phyloP scores from a whole-genome alignment of 176 grass and related monocot genomes.

The Musa troglodytarum region DNA sequence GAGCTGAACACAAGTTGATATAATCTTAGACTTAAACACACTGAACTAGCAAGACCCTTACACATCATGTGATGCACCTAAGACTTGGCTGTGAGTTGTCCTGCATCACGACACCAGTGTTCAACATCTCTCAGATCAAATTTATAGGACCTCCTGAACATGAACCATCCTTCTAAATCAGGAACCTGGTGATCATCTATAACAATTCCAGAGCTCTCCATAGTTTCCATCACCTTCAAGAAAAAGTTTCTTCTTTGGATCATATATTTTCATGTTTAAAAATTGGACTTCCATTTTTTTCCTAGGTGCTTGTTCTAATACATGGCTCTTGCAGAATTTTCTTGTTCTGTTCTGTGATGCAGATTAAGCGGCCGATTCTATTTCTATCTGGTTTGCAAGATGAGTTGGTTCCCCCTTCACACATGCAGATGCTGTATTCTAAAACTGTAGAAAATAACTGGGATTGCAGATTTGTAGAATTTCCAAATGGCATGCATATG shows the following conservation, averaged over 20 bases:
- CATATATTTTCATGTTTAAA: neutral
- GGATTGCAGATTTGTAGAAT: slow-evolving; percentile 78
- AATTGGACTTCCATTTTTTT: neutral
- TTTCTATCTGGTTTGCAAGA: slow-evolving; percentile 96
- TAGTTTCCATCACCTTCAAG: neutral
- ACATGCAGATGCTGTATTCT: slow-evolving; percentile 72
- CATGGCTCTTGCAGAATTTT: neutral
- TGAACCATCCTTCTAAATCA: neutral
- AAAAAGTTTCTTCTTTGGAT: neutral
- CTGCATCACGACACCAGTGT: too few species aligned
- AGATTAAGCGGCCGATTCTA: slow-evolving; percentile 88
- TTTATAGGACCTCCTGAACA: neutral
- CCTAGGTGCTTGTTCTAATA: neutral
- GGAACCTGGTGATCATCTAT: neutral
- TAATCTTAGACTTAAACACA: too few species aligned
- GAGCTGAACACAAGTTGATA: too few species aligned
- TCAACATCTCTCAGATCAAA: neutral
- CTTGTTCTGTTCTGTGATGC: slow-evolving; percentile 8
- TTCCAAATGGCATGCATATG: slow-evolving; percentile 97
- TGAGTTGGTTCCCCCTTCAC: slow-evolving; percentile 80
- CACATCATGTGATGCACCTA: too few species aligned
- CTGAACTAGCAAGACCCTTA: too few species aligned
- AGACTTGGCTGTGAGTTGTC: too few species aligned
- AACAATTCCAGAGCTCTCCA: neutral
- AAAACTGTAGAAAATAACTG: slow-evolving; percentile 56